Conservation (phyloP, 176 grass and related monocot genomes). For the Raddia guianensis region DNA sequence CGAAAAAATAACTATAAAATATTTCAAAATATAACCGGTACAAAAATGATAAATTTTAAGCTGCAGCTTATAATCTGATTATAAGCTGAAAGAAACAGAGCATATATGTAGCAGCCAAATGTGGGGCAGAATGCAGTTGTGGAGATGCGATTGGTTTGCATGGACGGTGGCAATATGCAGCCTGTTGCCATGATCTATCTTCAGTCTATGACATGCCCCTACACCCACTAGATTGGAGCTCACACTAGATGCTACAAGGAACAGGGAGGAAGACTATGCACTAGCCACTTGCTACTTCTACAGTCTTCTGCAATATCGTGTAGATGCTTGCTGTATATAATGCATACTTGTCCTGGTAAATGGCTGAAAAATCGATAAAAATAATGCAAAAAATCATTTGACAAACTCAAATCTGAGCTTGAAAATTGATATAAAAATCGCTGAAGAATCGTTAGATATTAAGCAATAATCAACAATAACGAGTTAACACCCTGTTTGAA, state of each 20-base stretch:
- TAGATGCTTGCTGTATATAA: background rate
- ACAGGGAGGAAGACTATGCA: background rate
- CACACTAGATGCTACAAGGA: constrained; percentile 5
- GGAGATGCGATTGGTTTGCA: constrained; percentile 5
- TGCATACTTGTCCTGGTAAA: background rate
- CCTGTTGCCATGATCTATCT: background rate
- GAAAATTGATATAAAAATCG: too few species aligned
- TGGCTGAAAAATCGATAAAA: too few species aligned
- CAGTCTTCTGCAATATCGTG: background rate
- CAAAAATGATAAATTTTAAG: too few species aligned
- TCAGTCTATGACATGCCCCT: constrained; percentile 15
- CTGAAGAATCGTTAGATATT: too few species aligned
- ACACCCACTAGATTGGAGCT: constrained; percentile 27
- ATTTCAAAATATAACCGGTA: too few species aligned
- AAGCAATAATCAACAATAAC: too few species aligned
- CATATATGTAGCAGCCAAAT: constrained; percentile 6
- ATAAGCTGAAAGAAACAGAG: too few species aligned
- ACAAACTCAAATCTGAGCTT: too few species aligned
- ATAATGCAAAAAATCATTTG: too few species aligned
- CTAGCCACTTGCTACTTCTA: background rate
- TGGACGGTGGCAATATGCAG: constrained; percentile 33
- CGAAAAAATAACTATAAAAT: too few species aligned
- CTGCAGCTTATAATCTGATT: too few species aligned
- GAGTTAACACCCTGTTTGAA: too few species aligned
- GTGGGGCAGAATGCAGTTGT: background rate